These are phyloP conservation scores for Sphagnum magellanicum DNA, from an alignment of 228 moss, liverwort and hornwort genomes.

Conservation along the genomic window DNA sequence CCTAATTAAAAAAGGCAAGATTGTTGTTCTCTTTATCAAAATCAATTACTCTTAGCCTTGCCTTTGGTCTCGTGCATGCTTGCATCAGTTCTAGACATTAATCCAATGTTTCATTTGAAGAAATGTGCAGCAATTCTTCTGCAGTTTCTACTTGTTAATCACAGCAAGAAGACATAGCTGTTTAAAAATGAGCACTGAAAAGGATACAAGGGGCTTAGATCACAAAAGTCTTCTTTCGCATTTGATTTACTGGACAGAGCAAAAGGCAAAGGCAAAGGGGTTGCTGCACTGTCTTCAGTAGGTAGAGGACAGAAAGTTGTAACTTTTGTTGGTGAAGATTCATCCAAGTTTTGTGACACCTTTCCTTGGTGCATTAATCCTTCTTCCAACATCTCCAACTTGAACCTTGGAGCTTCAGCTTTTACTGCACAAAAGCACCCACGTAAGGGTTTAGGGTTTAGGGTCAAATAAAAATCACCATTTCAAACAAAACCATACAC, in stretches of 20 bases:
- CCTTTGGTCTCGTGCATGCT: not conserved
- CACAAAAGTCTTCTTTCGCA: constrained; percentile 8
- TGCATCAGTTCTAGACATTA: not conserved
- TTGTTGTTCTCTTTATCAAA: not conserved
- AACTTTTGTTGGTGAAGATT: constrained; percentile 21
- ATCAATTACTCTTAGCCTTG: not conserved
- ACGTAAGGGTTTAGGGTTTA: no score
- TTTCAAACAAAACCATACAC: no score
- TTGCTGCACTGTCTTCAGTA: not conserved
- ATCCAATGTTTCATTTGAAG: not conserved
- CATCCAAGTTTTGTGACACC: constrained; percentile 8
- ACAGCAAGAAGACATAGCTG: not conserved
- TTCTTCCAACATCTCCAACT: constrained; percentile 7
- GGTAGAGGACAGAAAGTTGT: not conserved
- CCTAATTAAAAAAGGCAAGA: not conserved
- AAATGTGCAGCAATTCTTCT: not conserved
- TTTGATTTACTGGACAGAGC: not conserved
- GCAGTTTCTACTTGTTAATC: not conserved
- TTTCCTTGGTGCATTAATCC: constrained; percentile 5
- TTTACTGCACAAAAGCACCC: constrained; percentile 15
- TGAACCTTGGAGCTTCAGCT: constrained; percentile 14
- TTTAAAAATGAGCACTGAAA: not conserved
- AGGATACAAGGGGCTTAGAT: constrained; percentile 55
- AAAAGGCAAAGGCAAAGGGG: not conserved
- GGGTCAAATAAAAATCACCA: no score